Base-by-base conservation (phyloP, 2,329 filamentous ascomycete species). In the Colletotrichum destructivum region DNA sequence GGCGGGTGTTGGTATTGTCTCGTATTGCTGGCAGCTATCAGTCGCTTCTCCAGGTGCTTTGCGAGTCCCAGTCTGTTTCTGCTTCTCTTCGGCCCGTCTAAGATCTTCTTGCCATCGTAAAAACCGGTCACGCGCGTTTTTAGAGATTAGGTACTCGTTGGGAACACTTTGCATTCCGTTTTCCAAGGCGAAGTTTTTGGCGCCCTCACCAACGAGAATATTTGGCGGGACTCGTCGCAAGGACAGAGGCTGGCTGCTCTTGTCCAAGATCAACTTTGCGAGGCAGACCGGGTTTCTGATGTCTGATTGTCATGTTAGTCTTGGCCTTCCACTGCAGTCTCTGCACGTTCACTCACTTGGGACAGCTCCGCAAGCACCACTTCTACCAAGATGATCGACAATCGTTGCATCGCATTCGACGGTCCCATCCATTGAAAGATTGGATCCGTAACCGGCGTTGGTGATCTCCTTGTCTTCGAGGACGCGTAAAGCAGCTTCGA, bases 321-420 rank as follows among this genome's bases (percentile, higher is more conserved):
- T 49, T 55, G 26, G 4, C 13, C 56, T 64, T 47, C 66, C 51
- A 44, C 47, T 31, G 51, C 56, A 52, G 31, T 16, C 16, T 31
- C 16, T 46, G 18, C 1, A 15, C 12, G 31, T 2, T 35, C 44
- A 88, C 94, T 81, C 85, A 98, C 96, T 93, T 73, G 94, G 89
- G 54, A 96, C 94, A 54, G 96, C 96, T 75, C 96, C 97, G 75
- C 94, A 97, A 52, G 95, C 96, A 75, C 96, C 96, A 80, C 96
- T 98, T 74, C 95, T 91, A 52, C 97, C 96, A 62, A 92, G 85
- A 79, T 98, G 93, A 78, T 99, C 95, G 51, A 99, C 93, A 65
- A 99, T 89, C 0, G 94, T 95, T 66, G 96, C 96, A 84, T 99
- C 96, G 76, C 95, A 97, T 81, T 99, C 96, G 15, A 98, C 96